Percentiles rank a stretch among this genome's conserved stretches.
These are phyloP conservation scores for Podosphaera fusca DNA, from an alignment of 2,329 filamentous ascomycete genomes.

Conservation along the genomic window DNA sequence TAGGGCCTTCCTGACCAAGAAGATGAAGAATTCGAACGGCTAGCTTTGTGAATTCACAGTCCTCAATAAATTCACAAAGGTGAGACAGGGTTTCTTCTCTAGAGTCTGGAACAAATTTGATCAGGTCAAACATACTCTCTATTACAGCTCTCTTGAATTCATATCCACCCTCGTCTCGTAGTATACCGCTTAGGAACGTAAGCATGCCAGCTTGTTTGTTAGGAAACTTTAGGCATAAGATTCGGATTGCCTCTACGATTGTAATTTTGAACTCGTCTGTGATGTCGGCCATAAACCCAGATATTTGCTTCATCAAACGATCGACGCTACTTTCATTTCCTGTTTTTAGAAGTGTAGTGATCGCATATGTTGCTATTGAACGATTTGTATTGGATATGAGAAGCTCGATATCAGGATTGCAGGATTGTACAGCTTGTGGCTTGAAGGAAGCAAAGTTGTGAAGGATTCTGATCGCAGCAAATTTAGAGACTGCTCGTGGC, in stretches of 20 bases:
- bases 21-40: conserved; percentile 88
- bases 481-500: conserved; percentile 87
- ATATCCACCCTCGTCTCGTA: conserved; percentile 90
- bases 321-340: conserved; percentile 95
- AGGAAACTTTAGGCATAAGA: conserved; percentile 89
- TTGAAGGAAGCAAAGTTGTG: conserved; percentile 96
- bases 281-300: conserved; percentile 94
- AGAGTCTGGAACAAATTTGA: conserved; percentile 90
- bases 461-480: conserved; percentile 84
- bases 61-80: conserved; percentile 96
- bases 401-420: conserved; percentile 92
- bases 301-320: conserved; percentile 94
- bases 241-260: conserved; percentile 96
- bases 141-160: conserved; percentile 96
- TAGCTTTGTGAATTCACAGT: conserved; percentile 96
- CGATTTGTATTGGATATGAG: conserved; percentile 94
- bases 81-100: conserved; percentile 70
- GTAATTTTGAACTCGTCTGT: conserved; percentile 99
- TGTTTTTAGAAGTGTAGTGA: conserved; percentile 93
- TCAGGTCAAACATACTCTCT: conserved; percentile 97
- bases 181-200: conserved; percentile 84
- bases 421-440: conserved; percentile 71
- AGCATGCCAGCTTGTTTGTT: conserved; percentile 97
- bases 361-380: conserved; percentile 93
- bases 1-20: conserved; percentile 81